Evolutionary conservation across 2,329 filamentous ascomycete genomes (phyloP).

Genomic region (Hypoxylon sp.): DNA sequence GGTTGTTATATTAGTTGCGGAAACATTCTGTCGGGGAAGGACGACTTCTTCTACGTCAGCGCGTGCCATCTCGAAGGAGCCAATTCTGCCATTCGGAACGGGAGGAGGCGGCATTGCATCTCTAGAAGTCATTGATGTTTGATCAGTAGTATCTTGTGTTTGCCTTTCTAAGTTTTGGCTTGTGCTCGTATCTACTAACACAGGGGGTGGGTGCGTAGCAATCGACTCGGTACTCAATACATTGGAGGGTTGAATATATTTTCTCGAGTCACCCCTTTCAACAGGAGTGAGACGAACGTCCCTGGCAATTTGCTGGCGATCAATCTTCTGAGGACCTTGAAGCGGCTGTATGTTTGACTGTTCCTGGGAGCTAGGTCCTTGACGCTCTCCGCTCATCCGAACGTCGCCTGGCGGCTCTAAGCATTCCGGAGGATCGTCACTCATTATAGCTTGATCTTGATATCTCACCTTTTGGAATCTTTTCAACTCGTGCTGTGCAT

Average conservation of each 20-base stretch:
- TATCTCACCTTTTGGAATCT: constrained; percentile 25
- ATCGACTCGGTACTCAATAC: neutral
- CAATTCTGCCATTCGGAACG: constrained; percentile 39
- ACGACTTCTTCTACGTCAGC: constrained; percentile 4
- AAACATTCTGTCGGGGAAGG: neutral
- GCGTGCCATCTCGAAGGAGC: neutral
- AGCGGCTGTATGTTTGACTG: neutral
- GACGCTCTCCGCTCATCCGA: constrained; percentile 8
- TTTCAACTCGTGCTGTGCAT: neutral
- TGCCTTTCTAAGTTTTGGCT: constrained; percentile 1
- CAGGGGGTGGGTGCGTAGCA: neutral
- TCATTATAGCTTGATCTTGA: constrained; percentile 45
- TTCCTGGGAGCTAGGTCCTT: neutral
- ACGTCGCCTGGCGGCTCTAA: neutral
- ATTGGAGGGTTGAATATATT: constrained; percentile 10
- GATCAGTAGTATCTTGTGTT: constrained; percentile 26
- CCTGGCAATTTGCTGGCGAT: constrained; percentile 30
- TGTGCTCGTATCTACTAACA: neutral
- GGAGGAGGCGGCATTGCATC: constrained; percentile 55
- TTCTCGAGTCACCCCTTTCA: constrained; percentile 1
- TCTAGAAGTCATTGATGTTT: constrained; percentile 47
- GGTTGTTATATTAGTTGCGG: neutral
- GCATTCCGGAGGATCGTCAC: constrained; percentile 21
- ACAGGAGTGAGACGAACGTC: constrained; percentile 15
- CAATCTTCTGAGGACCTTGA: constrained; percentile 1